Percentiles rank a stretch among this genome's conserved stretches.
Conservation (phyloP, 2,329 filamentous ascomycete genomes). For the Pseudocercospora cruenta region DNA sequence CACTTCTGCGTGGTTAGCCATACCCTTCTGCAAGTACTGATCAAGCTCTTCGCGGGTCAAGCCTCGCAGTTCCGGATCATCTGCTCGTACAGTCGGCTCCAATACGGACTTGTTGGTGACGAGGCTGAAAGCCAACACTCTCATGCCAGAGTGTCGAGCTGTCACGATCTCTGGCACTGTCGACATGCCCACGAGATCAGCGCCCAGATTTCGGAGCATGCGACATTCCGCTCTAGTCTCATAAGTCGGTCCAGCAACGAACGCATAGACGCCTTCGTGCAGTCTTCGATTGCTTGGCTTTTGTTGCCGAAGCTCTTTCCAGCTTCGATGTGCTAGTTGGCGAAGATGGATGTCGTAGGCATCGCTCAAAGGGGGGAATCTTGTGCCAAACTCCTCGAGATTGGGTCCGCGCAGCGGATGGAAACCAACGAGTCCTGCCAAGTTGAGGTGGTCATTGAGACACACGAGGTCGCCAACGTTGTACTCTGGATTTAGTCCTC, state of each 20-base stretch:
- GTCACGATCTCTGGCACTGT: constrained; percentile 71
- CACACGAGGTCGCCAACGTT: constrained; percentile 67
- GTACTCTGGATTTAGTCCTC: constrained; percentile 67
- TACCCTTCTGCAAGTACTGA: constrained; percentile 61
- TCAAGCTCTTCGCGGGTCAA: constrained; percentile 56
- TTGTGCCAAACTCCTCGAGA: constrained; percentile 62
- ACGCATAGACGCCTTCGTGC: constrained; percentile 69
- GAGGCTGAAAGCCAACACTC: constrained; percentile 66
- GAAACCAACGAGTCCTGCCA: constrained; percentile 63
- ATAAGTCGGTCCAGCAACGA: constrained; percentile 66
- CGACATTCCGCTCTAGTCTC: constrained; percentile 69
- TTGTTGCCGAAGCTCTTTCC: constrained; percentile 54
- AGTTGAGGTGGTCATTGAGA: constrained; percentile 68
- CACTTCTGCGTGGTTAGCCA: constrained; percentile 68
- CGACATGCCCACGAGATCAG: constrained; percentile 73
- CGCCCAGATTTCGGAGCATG: constrained; percentile 62
- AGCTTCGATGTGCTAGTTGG: constrained; percentile 60
- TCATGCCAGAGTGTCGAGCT: constrained; percentile 65
- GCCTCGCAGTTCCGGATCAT: constrained; percentile 57
- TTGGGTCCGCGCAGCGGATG: constrained; percentile 67
- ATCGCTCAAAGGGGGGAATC: constrained; percentile 67
- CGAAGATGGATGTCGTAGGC: constrained; percentile 67
- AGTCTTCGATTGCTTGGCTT: constrained; percentile 53
- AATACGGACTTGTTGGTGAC: constrained; percentile 68
- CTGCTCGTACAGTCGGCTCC: constrained; percentile 61